Conservation (phyloP, 2,329 filamentous ascomycete species). For the Stachybotrys echinatus region DNA sequence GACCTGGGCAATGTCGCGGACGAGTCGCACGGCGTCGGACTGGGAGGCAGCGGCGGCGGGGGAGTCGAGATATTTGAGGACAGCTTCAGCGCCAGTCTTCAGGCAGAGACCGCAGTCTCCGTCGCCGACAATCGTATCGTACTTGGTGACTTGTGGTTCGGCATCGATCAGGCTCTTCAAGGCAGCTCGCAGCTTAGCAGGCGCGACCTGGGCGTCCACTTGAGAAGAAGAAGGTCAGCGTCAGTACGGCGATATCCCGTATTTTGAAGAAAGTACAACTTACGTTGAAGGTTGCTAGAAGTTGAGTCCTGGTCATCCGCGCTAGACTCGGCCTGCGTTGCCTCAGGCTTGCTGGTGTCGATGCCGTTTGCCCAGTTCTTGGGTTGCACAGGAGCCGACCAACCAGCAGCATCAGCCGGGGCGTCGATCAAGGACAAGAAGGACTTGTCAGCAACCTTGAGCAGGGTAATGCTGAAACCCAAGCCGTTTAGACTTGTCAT, state of each 20-base stretch:
- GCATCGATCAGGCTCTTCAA: slow-evolving; percentile 28
- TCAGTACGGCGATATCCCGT: not conserved
- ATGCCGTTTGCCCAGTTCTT: not conserved
- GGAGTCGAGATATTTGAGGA: slow-evolving; percentile 50
- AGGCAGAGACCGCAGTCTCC: slow-evolving; percentile 20
- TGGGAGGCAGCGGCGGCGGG: slow-evolving; percentile 30
- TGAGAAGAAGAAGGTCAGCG: not conserved
- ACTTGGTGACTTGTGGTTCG: slow-evolving; percentile 17
- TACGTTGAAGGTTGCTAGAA: not conserved
- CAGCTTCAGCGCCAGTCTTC: slow-evolving; percentile 41
- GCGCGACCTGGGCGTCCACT: slow-evolving; percentile 7
- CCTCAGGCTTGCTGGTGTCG: not conserved
- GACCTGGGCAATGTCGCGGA: slow-evolving; percentile 37
- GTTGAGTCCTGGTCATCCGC: not conserved
- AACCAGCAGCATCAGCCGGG: slow-evolving; percentile 4
- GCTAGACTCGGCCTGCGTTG: not conserved
- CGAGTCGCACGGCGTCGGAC: slow-evolving; percentile 4
- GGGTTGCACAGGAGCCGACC: not conserved
- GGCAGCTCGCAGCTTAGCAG: slow-evolving; percentile 4
- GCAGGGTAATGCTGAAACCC: slow-evolving; percentile 60
- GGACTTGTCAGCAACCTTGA: slow-evolving; percentile 1
- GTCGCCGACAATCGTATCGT: slow-evolving; percentile 22
- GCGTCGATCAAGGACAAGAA: slow-evolving; percentile 1
- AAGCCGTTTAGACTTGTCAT: slow-evolving; percentile 69
- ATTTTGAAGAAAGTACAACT: not conserved